Percentiles rank a stretch among this genome's conserved stretches.
phyloP scores from a whole-genome alignment of 2,329 filamentous ascomycete species.

The Phyllachora maydis region DNA sequence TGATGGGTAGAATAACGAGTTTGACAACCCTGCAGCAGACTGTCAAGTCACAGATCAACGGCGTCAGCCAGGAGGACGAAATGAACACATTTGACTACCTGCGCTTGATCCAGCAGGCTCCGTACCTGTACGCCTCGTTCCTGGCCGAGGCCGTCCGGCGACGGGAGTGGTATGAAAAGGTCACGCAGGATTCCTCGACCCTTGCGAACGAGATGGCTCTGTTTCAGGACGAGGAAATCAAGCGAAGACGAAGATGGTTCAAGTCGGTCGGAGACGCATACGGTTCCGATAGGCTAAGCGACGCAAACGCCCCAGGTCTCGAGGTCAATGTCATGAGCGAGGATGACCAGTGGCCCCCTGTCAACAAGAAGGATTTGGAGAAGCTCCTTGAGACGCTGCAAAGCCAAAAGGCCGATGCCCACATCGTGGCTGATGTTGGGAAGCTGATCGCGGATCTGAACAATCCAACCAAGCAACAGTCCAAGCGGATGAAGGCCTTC shows the following conservation, averaged over 20 bases:
- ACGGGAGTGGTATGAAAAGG: constrained; percentile 80
- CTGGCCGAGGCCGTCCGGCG: constrained; percentile 70
- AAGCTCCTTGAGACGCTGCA: constrained; percentile 50
- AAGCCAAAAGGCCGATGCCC: constrained; percentile 40
- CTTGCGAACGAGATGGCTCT: constrained; percentile 83
- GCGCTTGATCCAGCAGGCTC: constrained; percentile 61
- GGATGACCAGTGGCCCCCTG: constrained; percentile 60
- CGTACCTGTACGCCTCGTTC: constrained; percentile 77
- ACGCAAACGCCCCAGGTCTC: constrained; percentile 53
- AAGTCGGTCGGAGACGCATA: constrained; percentile 64
- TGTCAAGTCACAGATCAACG: constrained; percentile 51
- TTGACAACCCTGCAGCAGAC: constrained; percentile 58
- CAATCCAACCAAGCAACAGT: constrained; percentile 67
- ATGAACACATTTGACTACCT: constrained; percentile 66
- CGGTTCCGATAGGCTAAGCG: constrained; percentile 33
- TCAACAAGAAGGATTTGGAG: constrained; percentile 56
- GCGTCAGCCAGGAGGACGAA: constrained; percentile 54
- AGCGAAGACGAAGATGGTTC: constrained; percentile 75
- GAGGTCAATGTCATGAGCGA: constrained; percentile 73
- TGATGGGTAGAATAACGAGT: constrained; percentile 66
- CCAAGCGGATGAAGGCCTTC: constrained; percentile 76
- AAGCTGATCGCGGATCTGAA: constrained; percentile 64
- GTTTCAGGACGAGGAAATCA: constrained; percentile 82
- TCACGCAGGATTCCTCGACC: constrained; percentile 68
- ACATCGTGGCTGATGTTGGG: constrained; percentile 48